These are phyloP conservation scores for Pharnaceum exiguum DNA, from an alignment of 148 eudicot species.

Conservation along the genomic window DNA sequence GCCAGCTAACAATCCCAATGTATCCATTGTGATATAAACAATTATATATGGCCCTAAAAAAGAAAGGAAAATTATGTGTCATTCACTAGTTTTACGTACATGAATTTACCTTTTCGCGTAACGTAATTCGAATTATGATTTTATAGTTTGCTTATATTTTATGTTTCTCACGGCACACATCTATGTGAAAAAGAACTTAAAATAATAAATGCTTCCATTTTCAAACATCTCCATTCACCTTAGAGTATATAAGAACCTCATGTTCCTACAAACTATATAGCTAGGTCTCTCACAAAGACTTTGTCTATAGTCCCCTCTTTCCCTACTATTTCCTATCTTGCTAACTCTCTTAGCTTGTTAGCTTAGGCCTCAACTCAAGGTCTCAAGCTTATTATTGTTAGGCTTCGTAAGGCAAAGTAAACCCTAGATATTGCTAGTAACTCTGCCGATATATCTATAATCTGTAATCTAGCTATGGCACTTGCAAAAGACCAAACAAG, in stretches of 20 bases:
- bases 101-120: neutral
- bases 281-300: slow-evolving; percentile 10
- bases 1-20: slow-evolving; percentile 65
- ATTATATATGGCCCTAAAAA: slow-evolving; percentile 1
- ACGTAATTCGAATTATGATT: neutral
- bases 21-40: slow-evolving; percentile 7
- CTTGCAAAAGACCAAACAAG: slow-evolving; percentile 50
- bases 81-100: neutral
- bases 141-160: slow-evolving; percentile 1
- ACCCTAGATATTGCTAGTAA: no score
- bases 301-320: neutral
- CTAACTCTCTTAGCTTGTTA: slow-evolving; percentile 6
- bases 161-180: slow-evolving; percentile 16
- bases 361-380: no score
- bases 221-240: slow-evolving; percentile 7
- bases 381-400: no score
- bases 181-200: neutral
- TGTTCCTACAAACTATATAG: slow-evolving; percentile 15
- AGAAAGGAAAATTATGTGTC: neutral
- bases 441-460: neutral
- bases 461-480: slow-evolving; percentile 33
- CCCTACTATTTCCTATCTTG: neutral
- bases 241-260: slow-evolving; percentile 17
- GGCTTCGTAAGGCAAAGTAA: no score
- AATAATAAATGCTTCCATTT: neutral